Base-by-base conservation (phyloP, 148 eudicot genomes). In the Dysphania ambrosioides region DNA sequence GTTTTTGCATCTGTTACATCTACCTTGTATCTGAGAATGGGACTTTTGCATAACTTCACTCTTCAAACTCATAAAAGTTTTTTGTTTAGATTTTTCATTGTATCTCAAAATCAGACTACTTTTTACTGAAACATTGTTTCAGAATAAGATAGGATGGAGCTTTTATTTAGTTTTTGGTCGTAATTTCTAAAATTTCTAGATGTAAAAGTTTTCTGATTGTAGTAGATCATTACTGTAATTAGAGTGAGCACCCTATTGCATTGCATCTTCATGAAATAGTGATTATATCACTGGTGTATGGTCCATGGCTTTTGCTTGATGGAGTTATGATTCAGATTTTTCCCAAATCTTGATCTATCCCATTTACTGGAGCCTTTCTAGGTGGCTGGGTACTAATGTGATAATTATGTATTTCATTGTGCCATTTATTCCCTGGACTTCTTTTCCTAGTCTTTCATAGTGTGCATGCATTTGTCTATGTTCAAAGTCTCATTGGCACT, bases 1-100 rank as follows among this genome's bases (percentile, higher is more conserved):
- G 99, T 92, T 62, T 66, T 27, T 65, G 66, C 76, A 62, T 53
- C 75, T 71, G 77, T 61, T 68, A 38, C 32, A 21, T 72, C 65
- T 72, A 23, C 72, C 63, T 64, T 49, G 56, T 73, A 38, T 51
- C 23, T 30, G 57, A 61, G 57, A 40, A 38, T 23, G 70, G 19
- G 27, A 40, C 15, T 26, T 66, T 60, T 42, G 12, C 16, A 57
- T 56, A 72, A 18, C 36, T 34, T 9, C 26, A 7, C 4, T 61
- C 19, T 10, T 34, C 16, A 44, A 42, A 6, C 13, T 18, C 63
- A 11, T 47, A 10, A 29, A 58, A 36, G 19, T 38, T 34, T 36
- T 30, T 41, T 76, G 51, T 44, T 24, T 34, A 0, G 23, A 0
- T 23, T 19, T 41, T 68, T 42, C 34, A 42, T 21, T 36, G 19